Base-by-base conservation (phyloP, 2,329 filamentous ascomycete genomes). In the Chrysoporthe deuterocubensis region DNA sequence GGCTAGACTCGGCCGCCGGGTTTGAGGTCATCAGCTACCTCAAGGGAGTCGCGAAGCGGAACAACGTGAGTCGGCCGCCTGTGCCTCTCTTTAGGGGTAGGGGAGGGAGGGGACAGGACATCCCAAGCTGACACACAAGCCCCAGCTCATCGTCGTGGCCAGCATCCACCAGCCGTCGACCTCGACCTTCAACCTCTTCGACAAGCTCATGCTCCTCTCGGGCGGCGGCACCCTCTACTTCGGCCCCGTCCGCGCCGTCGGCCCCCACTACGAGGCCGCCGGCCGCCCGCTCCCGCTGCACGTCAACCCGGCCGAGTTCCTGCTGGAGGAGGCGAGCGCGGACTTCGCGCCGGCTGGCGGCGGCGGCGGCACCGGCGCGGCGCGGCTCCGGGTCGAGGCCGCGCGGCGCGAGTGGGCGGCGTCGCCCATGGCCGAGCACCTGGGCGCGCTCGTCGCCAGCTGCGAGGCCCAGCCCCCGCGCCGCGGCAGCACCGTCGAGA, bases 111-210 rank as follows among this genome's bases (percentile, higher is more conserved):
- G 26, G 26, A 2, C 26, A 2, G 2, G 26, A 26, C 26, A 26
- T 26, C 1, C 26, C 26, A 40, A 3, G 44, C 54, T 60, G n/a
- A 65, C 57, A 16, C 6, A 4, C 9, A 61, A n/a, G 3, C 5
- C 50, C 44, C 43, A 91, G 87, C 82, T 96, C 69, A 88, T 96
- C 68, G 88, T 96, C 42, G 89, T 96, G 68, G 91, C 91, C 4
- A 93, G 90, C 50, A 96, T 96, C 70, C 93, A 96, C 76, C 93
- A 96, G 75, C 93, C 93, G 0, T 95, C 92, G 0, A 92, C 92
- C 0, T 85, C 89, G 0, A 94, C 91, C 0, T 96, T 93, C 73
- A 85, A 90, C 70, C 85, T 94, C 14, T 96, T 96, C 72, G 92
- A 96, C 76, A 92, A 92, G 75, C 81, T 96, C 0, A 81, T 92